Evolutionary conservation across 257 asterid genomes (phyloP).

Genomic region (Salvia hispanica): DNA sequence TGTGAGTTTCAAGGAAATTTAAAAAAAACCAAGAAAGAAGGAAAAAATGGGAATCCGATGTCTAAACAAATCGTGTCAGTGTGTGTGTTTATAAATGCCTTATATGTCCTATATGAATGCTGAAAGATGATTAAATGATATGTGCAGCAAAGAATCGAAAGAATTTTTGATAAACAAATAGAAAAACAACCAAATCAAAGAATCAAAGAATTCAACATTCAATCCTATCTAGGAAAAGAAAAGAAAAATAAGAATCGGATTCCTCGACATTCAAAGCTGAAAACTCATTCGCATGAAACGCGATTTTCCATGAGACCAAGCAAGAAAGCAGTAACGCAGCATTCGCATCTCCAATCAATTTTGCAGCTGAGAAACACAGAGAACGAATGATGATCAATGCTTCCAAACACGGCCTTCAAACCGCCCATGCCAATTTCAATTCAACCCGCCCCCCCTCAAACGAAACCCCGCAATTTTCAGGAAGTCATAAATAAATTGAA

Average conservation of each 20-base stretch:
- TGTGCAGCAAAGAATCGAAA: slow-evolving; percentile 74
- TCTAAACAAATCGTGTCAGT: slow-evolving; percentile 62
- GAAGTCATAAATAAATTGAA: slow-evolving; percentile 22
- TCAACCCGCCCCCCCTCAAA: slow-evolving; percentile 25
- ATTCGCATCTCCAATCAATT: slow-evolving; percentile 43
- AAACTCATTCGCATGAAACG: slow-evolving; percentile 41
- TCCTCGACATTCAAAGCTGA: slow-evolving; percentile 58
- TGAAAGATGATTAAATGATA: slow-evolving; percentile 28
- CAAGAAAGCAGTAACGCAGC: slow-evolving; percentile 35
- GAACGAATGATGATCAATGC: slow-evolving; percentile 30
- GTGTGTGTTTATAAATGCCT: slow-evolving; percentile 30
- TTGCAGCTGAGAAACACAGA: slow-evolving; percentile 45
- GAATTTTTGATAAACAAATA: slow-evolving; percentile 34
- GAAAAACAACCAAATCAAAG: slow-evolving; percentile 43
- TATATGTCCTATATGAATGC: slow-evolving; percentile 68
- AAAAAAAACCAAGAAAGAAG: slow-evolving; percentile 34
- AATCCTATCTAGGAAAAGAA: slow-evolving; percentile 49
- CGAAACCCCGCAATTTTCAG: slow-evolving; percentile 10
- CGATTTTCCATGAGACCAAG: slow-evolving; percentile 36
- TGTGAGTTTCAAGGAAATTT: slow-evolving; percentile 51
- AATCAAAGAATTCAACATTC: slow-evolving; percentile 68
- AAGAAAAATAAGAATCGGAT: slow-evolving; percentile 73
- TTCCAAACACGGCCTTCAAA: slow-evolving; percentile 31
- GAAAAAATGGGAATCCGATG: slow-evolving; percentile 85
- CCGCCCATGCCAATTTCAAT: slow-evolving; percentile 39